Evolutionary conservation across 78 protist species (phyloP).

Genomic region (Salpingoeca rosetta): DNA sequence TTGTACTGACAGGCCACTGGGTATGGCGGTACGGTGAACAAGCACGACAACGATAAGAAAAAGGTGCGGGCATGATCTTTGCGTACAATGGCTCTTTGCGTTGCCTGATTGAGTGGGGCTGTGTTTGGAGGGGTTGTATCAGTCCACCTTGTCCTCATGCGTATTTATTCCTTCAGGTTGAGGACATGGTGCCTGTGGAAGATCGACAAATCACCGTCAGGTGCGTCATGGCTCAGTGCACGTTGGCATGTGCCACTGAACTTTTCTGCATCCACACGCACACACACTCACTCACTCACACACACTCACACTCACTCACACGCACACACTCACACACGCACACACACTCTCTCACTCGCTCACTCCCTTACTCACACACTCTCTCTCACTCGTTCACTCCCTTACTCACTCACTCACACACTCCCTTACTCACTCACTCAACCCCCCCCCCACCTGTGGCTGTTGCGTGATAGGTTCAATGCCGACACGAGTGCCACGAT

Average conservation of each 20-base stretch:
- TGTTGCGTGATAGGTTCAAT: conserved; percentile 12
- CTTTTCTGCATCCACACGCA: neutral
- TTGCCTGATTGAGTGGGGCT: neutral
- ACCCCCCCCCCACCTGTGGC: too few relatives aligned
- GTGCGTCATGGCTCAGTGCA: too few relatives aligned
- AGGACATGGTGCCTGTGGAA: neutral
- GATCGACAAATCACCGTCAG: conserved; percentile 5
- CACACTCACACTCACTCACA: neutral
- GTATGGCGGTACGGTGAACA: conserved; percentile 67
- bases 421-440: neutral
- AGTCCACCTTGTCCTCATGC: neutral
- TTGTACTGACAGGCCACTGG: conserved; percentile 45
- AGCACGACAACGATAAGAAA: neutral
- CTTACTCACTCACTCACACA: neutral
- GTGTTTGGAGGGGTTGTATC: neutral
- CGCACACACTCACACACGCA: neutral
- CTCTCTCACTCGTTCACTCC: neutral
- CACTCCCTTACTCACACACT: neutral
- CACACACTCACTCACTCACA: neutral
- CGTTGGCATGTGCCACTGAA: too few relatives aligned
- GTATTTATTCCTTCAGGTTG: neutral
- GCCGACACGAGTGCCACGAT: conserved; percentile 18
- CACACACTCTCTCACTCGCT: neutral
- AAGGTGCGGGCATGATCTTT: neutral
- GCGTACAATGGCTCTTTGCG: neutral